phyloP scores from a whole-genome alignment of 192 early-diverging fungal genomes.

The Lunasporangiospora selenospora region DNA sequence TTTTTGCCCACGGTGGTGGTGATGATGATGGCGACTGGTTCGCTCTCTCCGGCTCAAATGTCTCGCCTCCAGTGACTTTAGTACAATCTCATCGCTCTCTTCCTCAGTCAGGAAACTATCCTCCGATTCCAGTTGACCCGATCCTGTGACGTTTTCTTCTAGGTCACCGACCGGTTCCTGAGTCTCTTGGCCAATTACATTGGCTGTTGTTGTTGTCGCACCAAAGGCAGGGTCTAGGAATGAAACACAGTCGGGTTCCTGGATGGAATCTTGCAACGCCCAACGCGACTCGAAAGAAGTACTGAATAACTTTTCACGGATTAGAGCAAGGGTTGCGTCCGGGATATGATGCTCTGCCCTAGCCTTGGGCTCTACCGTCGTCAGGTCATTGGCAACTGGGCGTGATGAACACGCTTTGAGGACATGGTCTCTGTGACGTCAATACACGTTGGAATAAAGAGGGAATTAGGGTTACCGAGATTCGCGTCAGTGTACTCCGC shows the following conservation, averaged over 20 bases:
- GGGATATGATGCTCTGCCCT: no score
- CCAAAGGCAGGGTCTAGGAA: conserved; percentile 12
- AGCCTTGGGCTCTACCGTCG: neutral
- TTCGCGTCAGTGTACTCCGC: no score
- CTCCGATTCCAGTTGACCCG: no score
- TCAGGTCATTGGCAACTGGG: neutral
- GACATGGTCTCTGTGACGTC: conserved; percentile 18
- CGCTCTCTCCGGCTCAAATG: conserved; percentile 20
- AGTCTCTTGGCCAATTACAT: no score
- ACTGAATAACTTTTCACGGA: conserved; percentile 10
- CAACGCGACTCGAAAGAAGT: conserved; percentile 11
- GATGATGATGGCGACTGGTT: conserved; percentile 25
- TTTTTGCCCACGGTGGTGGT: no score
- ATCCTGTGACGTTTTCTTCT: no score
- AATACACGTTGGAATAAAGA: no score
- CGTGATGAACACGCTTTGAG: neutral
- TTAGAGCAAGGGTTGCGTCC: neutral
- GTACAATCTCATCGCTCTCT: no score
- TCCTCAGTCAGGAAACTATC: no score
- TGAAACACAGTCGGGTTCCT: conserved; percentile 35
- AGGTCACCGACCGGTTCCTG: no score
- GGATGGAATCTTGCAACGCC: conserved; percentile 5
- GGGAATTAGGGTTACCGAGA: no score
- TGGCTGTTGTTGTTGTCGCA: no score
- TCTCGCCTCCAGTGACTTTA: conserved; percentile 3